Evolutionary conservation across 495 filamentous ascomycete species (phyloP), one percentile per base, ranked within the genome.

Genomic region (Xylaria curta): DNA sequence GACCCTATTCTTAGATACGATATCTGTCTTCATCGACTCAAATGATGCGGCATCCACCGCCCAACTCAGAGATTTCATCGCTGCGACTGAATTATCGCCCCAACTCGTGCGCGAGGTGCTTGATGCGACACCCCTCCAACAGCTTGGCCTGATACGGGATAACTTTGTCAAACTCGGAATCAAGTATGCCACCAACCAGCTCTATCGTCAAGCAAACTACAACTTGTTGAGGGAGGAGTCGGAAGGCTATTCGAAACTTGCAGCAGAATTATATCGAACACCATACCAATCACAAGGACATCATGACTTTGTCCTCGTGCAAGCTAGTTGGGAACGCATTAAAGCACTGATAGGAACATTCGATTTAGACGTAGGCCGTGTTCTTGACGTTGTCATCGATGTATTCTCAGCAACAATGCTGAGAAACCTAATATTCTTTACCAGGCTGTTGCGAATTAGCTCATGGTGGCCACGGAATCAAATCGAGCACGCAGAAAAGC

Each of bases 121-220:
- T n/a, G 97, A 98, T 59, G 87, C 88, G 2, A 83, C 87, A 13
- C 82, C 97, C 13, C 84, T 99, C 19, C 87, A 92, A 74, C 84
- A 89, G 4, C 83, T 97, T 21, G 89, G 90, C 12, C 82, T 99
- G 62, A 92, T 97, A 60, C 90, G 93, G n/a, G 88, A 90, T 5
- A 93, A 91, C 0, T 99, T 98, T 77, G 83, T 87, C n/a, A 89
- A 91, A 61, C 89, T 95, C 76, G 91, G 90, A 4, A 92, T 97
- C 72, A 90, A 95, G 65, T 93, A 97, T 73, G 91, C 94, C 66
- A 99, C 97, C 9, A 94, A 96, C 75, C 82, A 95, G 21, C 88
- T 98, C 3, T 99, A 99, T 76, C 91, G 94, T 58, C 97, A 98
- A 78, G 93, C 94, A 1, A 98, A 97, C 78, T 97, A 97, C 83